Percentiles rank a stretch among this genome's conserved stretches.
Evolutionary conservation across 805 yeast species (phyloP).

Genomic region (Starmerella bombi): DNA sequence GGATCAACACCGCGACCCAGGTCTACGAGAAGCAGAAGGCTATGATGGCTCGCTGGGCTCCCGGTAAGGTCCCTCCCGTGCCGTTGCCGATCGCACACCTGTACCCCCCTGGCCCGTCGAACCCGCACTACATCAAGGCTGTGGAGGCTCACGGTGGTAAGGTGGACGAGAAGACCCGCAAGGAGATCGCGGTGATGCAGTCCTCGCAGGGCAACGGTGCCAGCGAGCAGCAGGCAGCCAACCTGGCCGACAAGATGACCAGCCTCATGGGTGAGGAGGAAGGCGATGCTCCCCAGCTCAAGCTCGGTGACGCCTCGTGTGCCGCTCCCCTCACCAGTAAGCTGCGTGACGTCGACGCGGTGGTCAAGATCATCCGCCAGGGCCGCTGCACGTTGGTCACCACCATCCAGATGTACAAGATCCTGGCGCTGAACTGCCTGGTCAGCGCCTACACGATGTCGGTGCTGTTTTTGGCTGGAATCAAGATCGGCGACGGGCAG

Average conservation of each 20-base stretch:
- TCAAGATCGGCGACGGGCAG: conserved; percentile 95
- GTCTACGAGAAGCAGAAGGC: conserved; percentile 77
- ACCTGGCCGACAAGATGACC: conserved; percentile 53
- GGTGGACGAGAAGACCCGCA: conserved; percentile 42
- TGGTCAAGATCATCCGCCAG: conserved; percentile 86
- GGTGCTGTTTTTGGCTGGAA: conserved; percentile 90
- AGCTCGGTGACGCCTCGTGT: conserved; percentile 95
- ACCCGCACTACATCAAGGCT: conserved; percentile 78
- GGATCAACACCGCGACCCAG: conserved; percentile 45
- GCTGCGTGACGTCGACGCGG: conserved; percentile 80
- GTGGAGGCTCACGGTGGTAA: conserved; percentile 71
- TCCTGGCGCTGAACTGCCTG: conserved; percentile 89
- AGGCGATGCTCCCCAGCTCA: conserved; percentile 78
- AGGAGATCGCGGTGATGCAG: conserved; percentile 29
- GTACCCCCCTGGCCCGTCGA: conserved; percentile 88
- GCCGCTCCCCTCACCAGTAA: conserved; percentile 98
- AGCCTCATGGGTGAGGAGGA: conserved; percentile 42
- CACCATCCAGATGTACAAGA: conserved; percentile 97
- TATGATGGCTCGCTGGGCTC: conserved; percentile 59
- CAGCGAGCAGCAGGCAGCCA: conserved; percentile 30
- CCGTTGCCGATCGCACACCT: conserved; percentile 84
- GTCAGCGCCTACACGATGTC: conserved; percentile 92
- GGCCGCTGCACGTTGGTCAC: conserved; percentile 97
- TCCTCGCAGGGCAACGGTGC: conserved; percentile 28
- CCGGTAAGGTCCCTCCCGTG: conserved; percentile 53